A percentile compares a stretch with the other conserved stretches of the same genome.
phyloP scores from a whole-genome alignment of 2,329 filamentous ascomycete species.

The Xylaria arbuscula region DNA sequence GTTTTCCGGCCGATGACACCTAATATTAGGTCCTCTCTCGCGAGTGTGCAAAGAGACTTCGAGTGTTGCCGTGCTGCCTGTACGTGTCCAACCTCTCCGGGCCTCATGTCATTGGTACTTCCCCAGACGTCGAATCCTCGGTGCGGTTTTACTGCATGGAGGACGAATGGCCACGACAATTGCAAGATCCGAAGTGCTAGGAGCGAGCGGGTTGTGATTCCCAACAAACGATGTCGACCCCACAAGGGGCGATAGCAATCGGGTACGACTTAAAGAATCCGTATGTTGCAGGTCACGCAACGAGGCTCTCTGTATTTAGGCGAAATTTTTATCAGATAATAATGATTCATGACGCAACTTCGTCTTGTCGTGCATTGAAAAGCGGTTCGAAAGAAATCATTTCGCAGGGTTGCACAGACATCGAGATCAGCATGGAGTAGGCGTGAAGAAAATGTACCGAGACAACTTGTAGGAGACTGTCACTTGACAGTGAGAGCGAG shows the following conservation, averaged over 20 bases:
- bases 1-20: slow-evolving; percentile 48
- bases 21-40: slow-evolving; percentile 51
- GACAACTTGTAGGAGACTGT: slow-evolving; percentile 26
- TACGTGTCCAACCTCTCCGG: slow-evolving; percentile 38
- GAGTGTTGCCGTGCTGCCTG: slow-evolving; percentile 39
- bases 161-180: slow-evolving; percentile 43
- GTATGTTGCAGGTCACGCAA: slow-evolving; percentile 42
- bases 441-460: neutral
- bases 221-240: slow-evolving; percentile 37
- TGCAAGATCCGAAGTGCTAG: slow-evolving; percentile 40
- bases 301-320: slow-evolving; percentile 49
- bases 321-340: slow-evolving; percentile 50
- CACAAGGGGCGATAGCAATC: slow-evolving; percentile 35
- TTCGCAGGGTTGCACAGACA: neutral
- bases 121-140: slow-evolving; percentile 41
- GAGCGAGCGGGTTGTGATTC: slow-evolving; percentile 39
- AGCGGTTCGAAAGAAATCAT: slow-evolving; percentile 2
- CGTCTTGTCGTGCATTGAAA: slow-evolving; percentile 17
- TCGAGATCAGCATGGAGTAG: neutral
- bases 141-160: slow-evolving; percentile 42
- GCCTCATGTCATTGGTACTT: slow-evolving; percentile 41
- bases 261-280: slow-evolving; percentile 39
- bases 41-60: slow-evolving; percentile 45
- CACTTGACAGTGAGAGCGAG: slow-evolving; percentile 26
- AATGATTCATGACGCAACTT: slow-evolving; percentile 48